These are phyloP conservation scores for Volvariella surrecta DNA, from an alignment of 1,284 basidiomycete species.

Conservation along the genomic window DNA sequence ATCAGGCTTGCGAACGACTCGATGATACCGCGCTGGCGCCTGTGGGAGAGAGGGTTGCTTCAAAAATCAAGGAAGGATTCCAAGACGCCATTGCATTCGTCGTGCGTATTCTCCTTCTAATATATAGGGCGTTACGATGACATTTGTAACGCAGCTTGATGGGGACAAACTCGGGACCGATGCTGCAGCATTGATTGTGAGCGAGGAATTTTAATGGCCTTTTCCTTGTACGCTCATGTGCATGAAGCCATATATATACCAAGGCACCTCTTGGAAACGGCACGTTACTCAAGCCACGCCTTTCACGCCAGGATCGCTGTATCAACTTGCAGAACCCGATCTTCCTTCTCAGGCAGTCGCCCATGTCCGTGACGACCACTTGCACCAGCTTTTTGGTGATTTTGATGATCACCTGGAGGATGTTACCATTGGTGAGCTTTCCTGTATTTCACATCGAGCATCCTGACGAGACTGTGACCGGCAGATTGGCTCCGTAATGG, in stretches of 20 bases:
- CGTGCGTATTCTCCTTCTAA: constrained; percentile 29
- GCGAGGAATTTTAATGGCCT: constrained; percentile 15
- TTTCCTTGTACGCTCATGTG: constrained; percentile 25
- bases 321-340: constrained; percentile 34
- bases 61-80: constrained; percentile 42
- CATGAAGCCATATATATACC: constrained; percentile 32
- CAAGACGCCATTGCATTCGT: constrained; percentile 55
- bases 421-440: constrained; percentile 42
- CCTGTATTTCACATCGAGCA: not conserved
- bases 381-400: constrained; percentile 55
- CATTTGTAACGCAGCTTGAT: constrained; percentile 38
- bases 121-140: constrained; percentile 12
- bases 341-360: constrained; percentile 35
- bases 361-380: constrained; percentile 36
- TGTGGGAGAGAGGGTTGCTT: constrained; percentile 54
- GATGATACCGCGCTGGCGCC: constrained; percentile 51
- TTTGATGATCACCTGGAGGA: constrained; percentile 77
- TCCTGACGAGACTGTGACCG: not conserved
- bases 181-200: constrained; percentile 46
- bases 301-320: constrained; percentile 36
- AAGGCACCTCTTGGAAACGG: constrained; percentile 33
- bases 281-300: constrained; percentile 24
- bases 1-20: constrained; percentile 58
- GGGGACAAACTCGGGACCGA: constrained; percentile 42
- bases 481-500: constrained; percentile 55